These are phyloP conservation scores for Smallanthus sonchifolius DNA, from an alignment of 129 eudicot genomes.

Conservation along the genomic window DNA sequence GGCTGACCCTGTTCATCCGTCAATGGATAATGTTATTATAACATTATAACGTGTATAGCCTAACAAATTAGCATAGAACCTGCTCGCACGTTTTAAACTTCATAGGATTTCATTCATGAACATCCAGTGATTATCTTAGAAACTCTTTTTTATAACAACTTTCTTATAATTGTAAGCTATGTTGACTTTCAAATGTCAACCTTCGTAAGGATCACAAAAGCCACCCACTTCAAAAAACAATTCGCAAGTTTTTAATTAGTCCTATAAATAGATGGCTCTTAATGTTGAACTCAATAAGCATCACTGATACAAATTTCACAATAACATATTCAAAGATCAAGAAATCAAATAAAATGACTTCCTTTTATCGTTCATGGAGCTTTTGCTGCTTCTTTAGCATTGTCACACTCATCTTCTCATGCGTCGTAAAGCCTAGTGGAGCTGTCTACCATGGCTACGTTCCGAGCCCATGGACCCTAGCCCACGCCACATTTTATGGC, in stretches of 20 bases:
- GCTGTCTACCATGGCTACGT: conserved; percentile 31
- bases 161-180: neutral
- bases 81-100: neutral
- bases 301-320: neutral
- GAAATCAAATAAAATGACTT: conserved; percentile 31
- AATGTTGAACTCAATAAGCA: conserved; percentile 17
- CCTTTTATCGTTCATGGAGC: conserved; percentile 23
- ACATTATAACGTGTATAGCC: neutral
- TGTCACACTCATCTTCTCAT: conserved; percentile 21
- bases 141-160: neutral
- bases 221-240: neutral
- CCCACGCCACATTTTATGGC: conserved; percentile 80
- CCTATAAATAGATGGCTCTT: conserved; percentile 26
- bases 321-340: conserved; percentile 1
- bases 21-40: no score
- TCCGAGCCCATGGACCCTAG: conserved; percentile 51
- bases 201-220: conserved; percentile 52
- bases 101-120: neutral
- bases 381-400: conserved; percentile 22
- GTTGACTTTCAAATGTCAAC: conserved; percentile 15
- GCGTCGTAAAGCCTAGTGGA: conserved; percentile 14
- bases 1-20: no score
- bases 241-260: neutral
- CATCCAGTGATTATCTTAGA: neutral
- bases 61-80: neutral